Conservation (phyloP, 441 rosid species). For the Croton laevigatus region DNA sequence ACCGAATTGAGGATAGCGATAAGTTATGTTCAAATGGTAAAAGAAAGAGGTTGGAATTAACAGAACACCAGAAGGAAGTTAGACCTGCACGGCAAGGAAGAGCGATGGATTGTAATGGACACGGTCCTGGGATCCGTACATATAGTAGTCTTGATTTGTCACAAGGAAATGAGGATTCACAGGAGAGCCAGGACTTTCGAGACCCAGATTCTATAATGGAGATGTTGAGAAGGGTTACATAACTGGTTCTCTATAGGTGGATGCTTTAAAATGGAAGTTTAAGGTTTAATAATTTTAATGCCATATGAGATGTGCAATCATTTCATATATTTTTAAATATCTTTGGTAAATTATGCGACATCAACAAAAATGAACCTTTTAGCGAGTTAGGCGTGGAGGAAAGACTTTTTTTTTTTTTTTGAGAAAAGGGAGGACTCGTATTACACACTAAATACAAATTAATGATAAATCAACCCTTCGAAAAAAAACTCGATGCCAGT, state of each 20-base stretch:
- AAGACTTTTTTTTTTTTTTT: no score
- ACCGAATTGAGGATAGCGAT: constrained; percentile 15
- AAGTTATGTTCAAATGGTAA: constrained; percentile 15
- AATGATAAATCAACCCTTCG: no score
- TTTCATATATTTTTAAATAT: no score
- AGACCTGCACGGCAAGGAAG: constrained; percentile 53
- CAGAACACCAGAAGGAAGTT: constrained; percentile 57
- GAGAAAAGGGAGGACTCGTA: no score
- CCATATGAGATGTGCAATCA: no score
- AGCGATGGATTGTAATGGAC: constrained; percentile 42
- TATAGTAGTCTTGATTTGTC: constrained; percentile 48
- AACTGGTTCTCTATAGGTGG: neutral
- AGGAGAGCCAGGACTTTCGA: constrained; percentile 36
- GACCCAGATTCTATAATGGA: constrained; percentile 31
- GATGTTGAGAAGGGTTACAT: constrained; percentile 27
- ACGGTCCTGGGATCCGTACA: constrained; percentile 50
- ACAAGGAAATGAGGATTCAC: constrained; percentile 46
- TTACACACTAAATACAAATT: no score
- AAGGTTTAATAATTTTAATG: neutral
- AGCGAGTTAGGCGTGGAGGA: no score
- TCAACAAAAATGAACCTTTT: no score
- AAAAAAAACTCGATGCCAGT: no score
- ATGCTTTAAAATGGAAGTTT: neutral
- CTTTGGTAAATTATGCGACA: no score
- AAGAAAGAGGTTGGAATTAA: constrained; percentile 41